A percentile compares a stretch with the other conserved stretches of the same genome.
Evolutionary conservation across 257 asterid species (phyloP).

Genomic region (Primulina huaijiensis): DNA sequence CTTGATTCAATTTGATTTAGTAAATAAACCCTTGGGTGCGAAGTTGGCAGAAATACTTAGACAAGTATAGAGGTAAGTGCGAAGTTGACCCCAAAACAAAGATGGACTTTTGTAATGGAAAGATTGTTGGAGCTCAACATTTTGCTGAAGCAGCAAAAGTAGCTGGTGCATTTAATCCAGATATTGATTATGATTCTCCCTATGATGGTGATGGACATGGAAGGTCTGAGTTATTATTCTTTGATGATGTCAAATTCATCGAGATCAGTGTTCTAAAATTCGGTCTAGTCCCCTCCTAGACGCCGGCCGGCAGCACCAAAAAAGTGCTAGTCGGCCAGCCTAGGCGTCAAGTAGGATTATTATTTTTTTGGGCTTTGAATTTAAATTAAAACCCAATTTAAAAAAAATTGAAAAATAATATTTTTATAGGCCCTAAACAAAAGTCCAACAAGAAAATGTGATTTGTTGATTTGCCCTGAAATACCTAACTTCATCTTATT

Average conservation of each 20-base stretch:
- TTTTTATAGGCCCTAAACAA: too few relatives aligned
- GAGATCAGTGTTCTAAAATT: too few relatives aligned
- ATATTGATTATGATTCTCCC: constrained; percentile 80
- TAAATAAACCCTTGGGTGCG: not conserved
- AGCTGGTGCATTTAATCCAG: constrained; percentile 87
- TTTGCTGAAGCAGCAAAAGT: constrained; percentile 94
- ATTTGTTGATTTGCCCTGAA: too few relatives aligned
- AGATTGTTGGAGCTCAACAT: constrained; percentile 98
- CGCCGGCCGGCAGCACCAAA: too few relatives aligned
- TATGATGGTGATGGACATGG: constrained; percentile 99
- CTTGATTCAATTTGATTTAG: not conserved
- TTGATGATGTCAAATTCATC: not conserved
- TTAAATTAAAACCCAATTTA: too few relatives aligned
- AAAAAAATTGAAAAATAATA: too few relatives aligned
- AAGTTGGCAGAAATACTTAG: constrained; percentile 86
- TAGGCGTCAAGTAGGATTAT: too few relatives aligned
- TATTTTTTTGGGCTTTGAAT: too few relatives aligned
- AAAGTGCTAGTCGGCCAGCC: too few relatives aligned
- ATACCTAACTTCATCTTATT: too few relatives aligned
- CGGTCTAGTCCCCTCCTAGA: too few relatives aligned
- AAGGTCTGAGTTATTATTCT: constrained; percentile 51
- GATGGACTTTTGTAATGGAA: constrained; percentile 80
- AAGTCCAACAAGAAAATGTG: too few relatives aligned
- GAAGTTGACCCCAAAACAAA: constrained; percentile 74
- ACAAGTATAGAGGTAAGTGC: constrained; percentile 81